Conservation (phyloP, 106 monocot species). For the Acorus calamus region DNA sequence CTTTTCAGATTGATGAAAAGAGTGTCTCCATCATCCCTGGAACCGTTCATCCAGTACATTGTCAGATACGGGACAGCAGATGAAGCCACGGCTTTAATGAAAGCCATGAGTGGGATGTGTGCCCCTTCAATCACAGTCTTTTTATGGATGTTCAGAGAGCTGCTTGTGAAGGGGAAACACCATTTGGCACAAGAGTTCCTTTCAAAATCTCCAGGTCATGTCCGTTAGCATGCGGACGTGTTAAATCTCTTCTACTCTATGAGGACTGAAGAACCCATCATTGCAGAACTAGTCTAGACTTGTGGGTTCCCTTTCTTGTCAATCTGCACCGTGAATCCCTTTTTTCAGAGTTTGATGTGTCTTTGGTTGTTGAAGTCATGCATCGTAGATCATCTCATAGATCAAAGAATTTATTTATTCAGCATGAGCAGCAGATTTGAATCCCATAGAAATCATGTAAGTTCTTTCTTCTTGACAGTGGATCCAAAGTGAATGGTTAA, state of each 20-base stretch:
- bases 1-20: conserved; percentile 52
- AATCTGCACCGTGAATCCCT: too few relatives aligned
- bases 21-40: conserved; percentile 53
- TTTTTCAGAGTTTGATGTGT: too few relatives aligned
- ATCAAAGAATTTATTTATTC: too few relatives aligned
- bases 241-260: conserved; percentile 47
- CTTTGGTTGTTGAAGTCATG: too few relatives aligned
- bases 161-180: conserved; percentile 40
- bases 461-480: too few relatives aligned
- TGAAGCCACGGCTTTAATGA: conserved; percentile 48
- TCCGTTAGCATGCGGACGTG: conserved; percentile 54
- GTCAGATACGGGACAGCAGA: conserved; percentile 44
- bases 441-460: too few relatives aligned
- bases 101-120: conserved; percentile 41
- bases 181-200: conserved; percentile 53
- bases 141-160: conserved; percentile 33
- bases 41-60: conserved; percentile 49
- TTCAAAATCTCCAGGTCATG: conserved; percentile 39
- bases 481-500: too few relatives aligned
- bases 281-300: conserved; percentile 7
- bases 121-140: conserved; percentile 44
- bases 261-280: conserved; percentile 23
- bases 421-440: too few relatives aligned
- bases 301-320: too few relatives aligned
- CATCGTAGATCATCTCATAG: too few relatives aligned